Percentiles rank a stretch among this genome's conserved stretches.
These are phyloP conservation scores for Blastobotrys indianensis DNA, from an alignment of 1,139 yeast species.

Conservation along the genomic window DNA sequence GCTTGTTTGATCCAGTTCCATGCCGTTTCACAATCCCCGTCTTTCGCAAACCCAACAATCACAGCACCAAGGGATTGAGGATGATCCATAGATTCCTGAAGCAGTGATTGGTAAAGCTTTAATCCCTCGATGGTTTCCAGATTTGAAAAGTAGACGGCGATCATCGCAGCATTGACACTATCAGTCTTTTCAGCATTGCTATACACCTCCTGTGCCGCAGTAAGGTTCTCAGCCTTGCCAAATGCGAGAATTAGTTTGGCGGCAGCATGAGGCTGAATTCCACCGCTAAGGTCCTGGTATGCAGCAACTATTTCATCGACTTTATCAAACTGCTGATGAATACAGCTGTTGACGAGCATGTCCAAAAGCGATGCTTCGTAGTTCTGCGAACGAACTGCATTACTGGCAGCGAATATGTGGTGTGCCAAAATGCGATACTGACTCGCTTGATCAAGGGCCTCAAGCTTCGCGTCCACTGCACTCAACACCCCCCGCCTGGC, in stretches of 20 bases:
- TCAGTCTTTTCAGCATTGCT: conserved; percentile 7
- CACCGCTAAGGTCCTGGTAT: conserved; percentile 8
- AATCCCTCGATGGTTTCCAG: conserved; percentile 27
- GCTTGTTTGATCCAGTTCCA: conserved; percentile 32
- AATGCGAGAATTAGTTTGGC: conserved; percentile 5
- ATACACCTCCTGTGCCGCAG: conserved; percentile 8
- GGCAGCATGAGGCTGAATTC: background rate
- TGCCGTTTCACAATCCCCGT: conserved; percentile 29
- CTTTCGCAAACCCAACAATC: conserved; percentile 28
- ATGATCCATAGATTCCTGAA: conserved; percentile 9
- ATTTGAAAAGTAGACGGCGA: conserved; percentile 30
- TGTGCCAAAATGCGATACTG: conserved; percentile 26
- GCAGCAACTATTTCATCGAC: conserved; percentile 10
- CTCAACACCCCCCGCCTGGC: conserved; percentile 10
- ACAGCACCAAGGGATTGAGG: conserved; percentile 12
- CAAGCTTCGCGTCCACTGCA: conserved; percentile 13
- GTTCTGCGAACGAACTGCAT: conserved; percentile 20
- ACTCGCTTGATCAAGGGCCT: conserved; percentile 17
- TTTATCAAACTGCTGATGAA: conserved; percentile 13
- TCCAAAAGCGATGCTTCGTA: conserved; percentile 19
- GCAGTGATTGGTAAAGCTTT: conserved; percentile 25
- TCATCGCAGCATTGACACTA: conserved; percentile 27
- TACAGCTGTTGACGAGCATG: conserved; percentile 20
- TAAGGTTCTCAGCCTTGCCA: conserved; percentile 8
- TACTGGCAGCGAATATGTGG: conserved; percentile 28